These are phyloP conservation scores for Malassezia brasiliensis DNA, from an alignment of 1,284 basidiomycete species.

Conservation along the genomic window DNA sequence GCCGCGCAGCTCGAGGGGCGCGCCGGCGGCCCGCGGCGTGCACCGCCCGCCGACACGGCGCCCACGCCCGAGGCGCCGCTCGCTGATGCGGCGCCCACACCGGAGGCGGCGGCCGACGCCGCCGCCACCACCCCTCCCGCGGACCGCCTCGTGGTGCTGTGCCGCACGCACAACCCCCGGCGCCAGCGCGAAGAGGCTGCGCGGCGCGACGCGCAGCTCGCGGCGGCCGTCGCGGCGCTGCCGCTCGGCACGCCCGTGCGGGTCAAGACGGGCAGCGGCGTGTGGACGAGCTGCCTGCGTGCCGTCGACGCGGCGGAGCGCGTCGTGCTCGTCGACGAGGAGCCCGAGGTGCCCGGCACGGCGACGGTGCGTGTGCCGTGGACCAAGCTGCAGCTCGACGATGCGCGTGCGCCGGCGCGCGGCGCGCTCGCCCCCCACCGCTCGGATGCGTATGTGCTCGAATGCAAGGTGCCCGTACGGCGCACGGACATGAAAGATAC, in stretches of 20 bases:
- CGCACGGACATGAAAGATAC: background rate
- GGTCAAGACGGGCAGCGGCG: conserved; percentile 27
- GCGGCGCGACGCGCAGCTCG: conserved; percentile 23
- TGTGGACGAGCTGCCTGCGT: conserved; percentile 18
- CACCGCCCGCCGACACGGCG: too few relatives aligned
- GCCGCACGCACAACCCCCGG: conserved; percentile 41
- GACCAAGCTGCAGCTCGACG: background rate
- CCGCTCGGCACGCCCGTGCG: conserved; percentile 20
- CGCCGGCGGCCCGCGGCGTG: too few relatives aligned
- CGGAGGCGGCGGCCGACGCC: too few relatives aligned
- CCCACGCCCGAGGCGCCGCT: too few relatives aligned
- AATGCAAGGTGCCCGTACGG: conserved; percentile 5
- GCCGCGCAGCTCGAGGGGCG: conserved; percentile 38
- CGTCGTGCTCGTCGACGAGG: background rate
- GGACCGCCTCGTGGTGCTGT: conserved; percentile 42
- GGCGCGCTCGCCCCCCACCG: background rate
- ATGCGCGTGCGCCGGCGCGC: background rate
- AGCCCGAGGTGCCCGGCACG: background rate
- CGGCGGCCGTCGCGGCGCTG: conserved; percentile 21
- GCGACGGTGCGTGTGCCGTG: background rate
- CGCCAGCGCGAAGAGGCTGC: conserved; percentile 26
- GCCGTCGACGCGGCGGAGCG: background rate
- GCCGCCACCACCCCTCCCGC: background rate
- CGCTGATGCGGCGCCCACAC: too few relatives aligned
- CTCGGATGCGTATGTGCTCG: background rate